phyloP scores from a whole-genome alignment of 176 grass and related monocot genomes.

The Typha latifolia region DNA sequence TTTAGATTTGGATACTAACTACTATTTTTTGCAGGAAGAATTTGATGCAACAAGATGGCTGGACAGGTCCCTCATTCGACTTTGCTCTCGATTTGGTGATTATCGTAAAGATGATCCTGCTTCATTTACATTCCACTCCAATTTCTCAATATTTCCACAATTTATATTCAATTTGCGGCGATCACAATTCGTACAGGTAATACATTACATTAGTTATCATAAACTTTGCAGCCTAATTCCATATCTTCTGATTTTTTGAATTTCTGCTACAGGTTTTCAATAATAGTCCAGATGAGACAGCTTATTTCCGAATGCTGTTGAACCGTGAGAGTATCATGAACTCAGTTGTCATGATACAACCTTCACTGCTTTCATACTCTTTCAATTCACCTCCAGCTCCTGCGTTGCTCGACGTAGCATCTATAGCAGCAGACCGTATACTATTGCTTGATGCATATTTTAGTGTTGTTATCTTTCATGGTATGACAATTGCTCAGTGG shows the following conservation, averaged over 20 bases:
- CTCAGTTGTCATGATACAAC: constrained; percentile 95
- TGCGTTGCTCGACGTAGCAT: constrained; percentile 82
- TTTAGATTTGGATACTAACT: background rate
- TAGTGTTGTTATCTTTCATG: constrained; percentile 96
- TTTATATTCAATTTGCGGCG: constrained; percentile 98
- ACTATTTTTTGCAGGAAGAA: constrained; percentile 54
- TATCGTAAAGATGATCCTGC: constrained; percentile 88
- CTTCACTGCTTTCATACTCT: constrained; percentile 81
- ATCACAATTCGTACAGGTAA: constrained; percentile 96
- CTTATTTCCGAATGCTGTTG: constrained; percentile 96
- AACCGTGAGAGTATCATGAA: constrained; percentile 87
- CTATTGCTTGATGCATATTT: constrained; percentile 96
- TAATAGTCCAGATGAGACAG: constrained; percentile 98
- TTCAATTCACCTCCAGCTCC: constrained; percentile 78
- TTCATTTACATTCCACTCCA: constrained; percentile 84
- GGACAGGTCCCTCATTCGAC: constrained; percentile 83
- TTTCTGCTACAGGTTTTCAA: constrained; percentile 81
- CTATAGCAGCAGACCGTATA: constrained; percentile 82
- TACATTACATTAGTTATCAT: constrained; percentile 6
- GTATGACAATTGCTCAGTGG: constrained; percentile 95
- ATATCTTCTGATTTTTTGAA: background rate
- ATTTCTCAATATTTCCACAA: constrained; percentile 94
- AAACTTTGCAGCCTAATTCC: background rate
- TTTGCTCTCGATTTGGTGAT: constrained; percentile 94
- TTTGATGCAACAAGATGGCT: constrained; percentile 95